Base-by-base conservation (phyloP, 176 grass and related monocot genomes). In the Oryza meyeriana region DNA sequence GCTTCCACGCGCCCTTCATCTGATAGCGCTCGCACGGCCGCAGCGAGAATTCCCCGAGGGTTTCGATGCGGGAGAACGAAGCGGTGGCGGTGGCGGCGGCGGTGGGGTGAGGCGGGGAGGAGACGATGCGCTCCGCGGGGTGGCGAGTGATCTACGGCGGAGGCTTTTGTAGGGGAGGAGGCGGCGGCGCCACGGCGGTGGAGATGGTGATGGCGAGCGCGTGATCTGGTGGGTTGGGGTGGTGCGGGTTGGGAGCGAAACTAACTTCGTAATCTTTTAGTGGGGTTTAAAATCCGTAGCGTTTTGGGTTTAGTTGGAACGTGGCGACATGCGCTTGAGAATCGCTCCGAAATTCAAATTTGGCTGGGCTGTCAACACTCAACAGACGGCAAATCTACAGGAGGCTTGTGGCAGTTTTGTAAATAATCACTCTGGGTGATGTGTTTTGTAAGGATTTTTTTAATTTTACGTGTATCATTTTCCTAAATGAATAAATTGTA, bases 1-100 rank as follows among this genome's bases (percentile, higher is more conserved):
- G 73, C 79, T 69, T 72, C 88, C 66, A 86, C 45, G 79, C 73
- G 74, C 88, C 74, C 88, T 82, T 90, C 83, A 90, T 90, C 77
- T 8, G 65, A 74, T 80, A 55, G 48, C 69, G 25, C 36, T 35
- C 59, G 32, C 44, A 1, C 57, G 18, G n/a, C 3, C 5, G 66
- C 83, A 55, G 22, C 20, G 50, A n/a, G 73, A 59, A n/a, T n/a
- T 59, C 8, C 22, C 22, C 55, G n/a, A 25, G 55, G n/a, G 8
- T 59, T n/a, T 42, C 32, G 50, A 74, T 1, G 58, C 7, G 20
- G 72, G 72, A 29, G 42, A 18, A 18, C 34, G 74, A 42, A 34
- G 8, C 29, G 1, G 77, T 28, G n/a, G 44, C 55, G 82, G 27
- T 65, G 52, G 50, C 55, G 82, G 27, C 58, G 52, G 50, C 4